Percentiles rank a stretch among this genome's conserved stretches.
phyloP scores from a whole-genome alignment of 1,284 basidiomycete species.

The Rhodotorula sp. region DNA sequence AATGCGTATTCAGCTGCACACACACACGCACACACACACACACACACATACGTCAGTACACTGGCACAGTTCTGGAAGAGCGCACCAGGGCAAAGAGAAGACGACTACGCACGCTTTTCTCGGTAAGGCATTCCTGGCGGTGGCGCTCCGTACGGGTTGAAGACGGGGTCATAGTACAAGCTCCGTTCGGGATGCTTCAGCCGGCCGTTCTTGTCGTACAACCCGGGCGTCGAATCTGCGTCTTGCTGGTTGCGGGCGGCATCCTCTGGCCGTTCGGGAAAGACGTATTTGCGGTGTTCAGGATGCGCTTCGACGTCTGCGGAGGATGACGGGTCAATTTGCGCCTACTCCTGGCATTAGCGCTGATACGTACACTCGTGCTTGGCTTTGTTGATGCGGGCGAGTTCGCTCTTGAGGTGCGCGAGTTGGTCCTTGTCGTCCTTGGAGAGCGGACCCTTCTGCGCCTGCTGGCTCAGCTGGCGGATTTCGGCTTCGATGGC shows the following conservation, averaged over 20 bases:
- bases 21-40: not conserved
- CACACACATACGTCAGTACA: not conserved
- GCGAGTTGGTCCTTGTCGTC: slow-evolving; percentile 55
- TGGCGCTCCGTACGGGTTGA: slow-evolving; percentile 93
- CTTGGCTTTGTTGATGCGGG: slow-evolving; percentile 76
- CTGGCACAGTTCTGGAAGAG: not conserved
- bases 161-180: slow-evolving; percentile 85
- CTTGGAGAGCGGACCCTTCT: slow-evolving; percentile 30
- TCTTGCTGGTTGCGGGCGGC: slow-evolving; percentile 1
- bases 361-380: slow-evolving; percentile 59
- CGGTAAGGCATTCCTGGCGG: slow-evolving; percentile 94
- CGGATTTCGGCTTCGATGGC: slow-evolving; percentile 43
- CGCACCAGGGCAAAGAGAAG: not conserved
- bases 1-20: slow-evolving; percentile 26
- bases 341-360: not conserved
- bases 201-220: slow-evolving; percentile 34
- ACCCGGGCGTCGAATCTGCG: slow-evolving; percentile 13
- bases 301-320: slow-evolving; percentile 77
- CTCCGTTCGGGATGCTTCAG: slow-evolving; percentile 55
- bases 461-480: slow-evolving; percentile 14
- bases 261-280: slow-evolving; percentile 23
- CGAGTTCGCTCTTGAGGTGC: slow-evolving; percentile 71
- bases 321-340: not conserved
- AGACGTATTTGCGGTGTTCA: slow-evolving; percentile 40
- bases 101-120: slow-evolving; percentile 56